A percentile compares a stretch with the other conserved stretches of the same genome.
These are phyloP conservation scores for Cladorrhinum sp. DNA, from an alignment of 2,329 filamentous ascomycete genomes.

Conservation along the genomic window DNA sequence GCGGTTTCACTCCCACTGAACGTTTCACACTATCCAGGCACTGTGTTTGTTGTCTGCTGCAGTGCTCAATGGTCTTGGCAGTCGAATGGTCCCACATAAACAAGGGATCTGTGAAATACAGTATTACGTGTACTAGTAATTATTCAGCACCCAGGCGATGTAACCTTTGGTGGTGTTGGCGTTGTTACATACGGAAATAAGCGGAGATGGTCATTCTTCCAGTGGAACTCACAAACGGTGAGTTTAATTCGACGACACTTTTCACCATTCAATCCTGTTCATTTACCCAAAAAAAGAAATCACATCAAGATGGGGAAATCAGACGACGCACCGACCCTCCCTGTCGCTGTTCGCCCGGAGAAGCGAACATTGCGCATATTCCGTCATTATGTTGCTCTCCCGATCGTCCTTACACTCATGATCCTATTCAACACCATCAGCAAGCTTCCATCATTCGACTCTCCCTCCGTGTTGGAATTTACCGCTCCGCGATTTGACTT, in stretches of 20 bases:
- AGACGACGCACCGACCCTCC: not conserved
- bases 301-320: not conserved
- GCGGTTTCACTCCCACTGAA: too few species aligned
- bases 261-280: too few species aligned
- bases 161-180: not conserved
- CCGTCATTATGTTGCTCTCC: too few species aligned
- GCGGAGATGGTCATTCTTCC: not conserved
- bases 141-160: too few species aligned
- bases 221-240: not conserved
- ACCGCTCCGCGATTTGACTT: slow-evolving; percentile 2
- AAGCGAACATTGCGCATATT: not conserved
- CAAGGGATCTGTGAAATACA: too few species aligned
- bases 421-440: not conserved
- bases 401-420: too few species aligned
- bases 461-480: not conserved
- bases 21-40: not conserved
- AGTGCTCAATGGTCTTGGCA: too few species aligned
- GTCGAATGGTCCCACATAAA: not conserved
- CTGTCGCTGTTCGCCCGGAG: not conserved
- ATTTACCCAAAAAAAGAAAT: not conserved
- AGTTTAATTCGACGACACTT: not conserved
- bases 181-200: too few species aligned
- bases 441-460: not conserved
- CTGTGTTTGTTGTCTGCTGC: not conserved
- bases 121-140: too few species aligned